These are phyloP conservation scores for Vigna radiata DNA, from an alignment of 306 rosid genomes.

Conservation along the genomic window DNA sequence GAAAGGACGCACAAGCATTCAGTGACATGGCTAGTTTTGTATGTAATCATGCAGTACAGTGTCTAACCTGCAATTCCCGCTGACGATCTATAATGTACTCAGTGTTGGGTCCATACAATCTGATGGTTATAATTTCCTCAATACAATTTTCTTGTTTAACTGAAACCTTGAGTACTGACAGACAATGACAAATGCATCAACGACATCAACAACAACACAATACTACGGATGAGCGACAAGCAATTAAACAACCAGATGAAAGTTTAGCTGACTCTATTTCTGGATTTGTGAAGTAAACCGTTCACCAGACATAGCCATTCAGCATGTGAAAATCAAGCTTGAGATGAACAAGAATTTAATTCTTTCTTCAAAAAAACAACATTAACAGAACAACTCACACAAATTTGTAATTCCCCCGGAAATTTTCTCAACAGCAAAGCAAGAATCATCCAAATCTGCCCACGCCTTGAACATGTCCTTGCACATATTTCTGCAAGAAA, in stretches of 20 bases:
- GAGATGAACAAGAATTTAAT: background rate
- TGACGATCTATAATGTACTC: constrained; percentile 83
- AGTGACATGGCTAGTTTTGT: constrained; percentile 9
- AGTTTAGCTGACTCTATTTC: background rate
- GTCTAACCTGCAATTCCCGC: constrained; percentile 83
- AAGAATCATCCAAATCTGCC: constrained; percentile 73
- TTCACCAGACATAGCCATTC: background rate
- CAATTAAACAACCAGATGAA: constrained; percentile 13
- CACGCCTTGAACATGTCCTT: constrained; percentile 83
- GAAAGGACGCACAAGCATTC: constrained; percentile 27
- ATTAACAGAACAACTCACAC: constrained; percentile 61
- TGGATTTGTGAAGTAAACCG: constrained; percentile 12
- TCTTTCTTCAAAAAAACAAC: background rate
- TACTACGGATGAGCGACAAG: background rate
- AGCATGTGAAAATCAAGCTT: background rate
- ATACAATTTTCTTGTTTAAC: constrained; percentile 63
- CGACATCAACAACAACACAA: background rate
- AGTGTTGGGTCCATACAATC: constrained; percentile 93
- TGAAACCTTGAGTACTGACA: constrained; percentile 79
- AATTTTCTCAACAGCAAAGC: constrained; percentile 73
- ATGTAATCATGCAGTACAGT: constrained; percentile 20
- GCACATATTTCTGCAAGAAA: constrained; percentile 66
- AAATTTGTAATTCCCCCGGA: constrained; percentile 97
- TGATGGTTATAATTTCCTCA: constrained; percentile 57
- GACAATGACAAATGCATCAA: constrained; percentile 31